Evolutionary conservation across 331 rosid species (phyloP).

Genomic region (Rhamnella rubrinervis): DNA sequence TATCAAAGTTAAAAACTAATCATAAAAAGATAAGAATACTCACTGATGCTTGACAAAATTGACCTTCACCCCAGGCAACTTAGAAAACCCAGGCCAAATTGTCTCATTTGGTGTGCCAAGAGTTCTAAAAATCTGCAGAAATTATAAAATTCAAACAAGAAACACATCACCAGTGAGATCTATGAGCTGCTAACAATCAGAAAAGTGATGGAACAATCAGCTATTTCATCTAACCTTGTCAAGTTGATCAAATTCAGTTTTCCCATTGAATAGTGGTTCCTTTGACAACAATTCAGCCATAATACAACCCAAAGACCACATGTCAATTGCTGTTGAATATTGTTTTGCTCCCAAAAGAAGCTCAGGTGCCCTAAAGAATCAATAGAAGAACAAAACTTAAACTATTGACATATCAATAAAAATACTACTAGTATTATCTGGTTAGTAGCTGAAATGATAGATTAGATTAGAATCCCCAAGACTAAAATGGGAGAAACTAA

Average conservation of each 20-base stretch:
- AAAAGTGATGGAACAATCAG: neutral
- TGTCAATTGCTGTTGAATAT: slow-evolving; percentile 93
- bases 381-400: slow-evolving; percentile 14
- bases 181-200: neutral
- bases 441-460: neutral
- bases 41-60: slow-evolving; percentile 96
- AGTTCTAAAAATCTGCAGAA: slow-evolving; percentile 63
- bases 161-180: neutral
- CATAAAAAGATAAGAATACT: slow-evolving; percentile 45
- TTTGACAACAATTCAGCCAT: slow-evolving; percentile 93
- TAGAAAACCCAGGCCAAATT: slow-evolving; percentile 90
- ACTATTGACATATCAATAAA: too few species aligned
- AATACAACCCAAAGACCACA: slow-evolving; percentile 98
- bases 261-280: slow-evolving; percentile 88
- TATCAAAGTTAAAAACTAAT: slow-evolving; percentile 15
- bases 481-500: neutral
- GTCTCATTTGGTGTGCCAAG: slow-evolving; percentile 95
- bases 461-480: neutral
- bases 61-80: slow-evolving; percentile 93
- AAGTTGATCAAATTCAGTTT: slow-evolving; percentile 87
- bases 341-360: slow-evolving; percentile 77
- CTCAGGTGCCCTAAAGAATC: slow-evolving; percentile 83
- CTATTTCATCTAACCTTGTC: slow-evolving; percentile 59
- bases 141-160: neutral
- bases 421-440: too few species aligned